Percentiles rank a stretch among this genome's conserved stretches.
Conservation (phyloP, 768 basidiomycete genomes). For the Multifurca ochricompacta region DNA sequence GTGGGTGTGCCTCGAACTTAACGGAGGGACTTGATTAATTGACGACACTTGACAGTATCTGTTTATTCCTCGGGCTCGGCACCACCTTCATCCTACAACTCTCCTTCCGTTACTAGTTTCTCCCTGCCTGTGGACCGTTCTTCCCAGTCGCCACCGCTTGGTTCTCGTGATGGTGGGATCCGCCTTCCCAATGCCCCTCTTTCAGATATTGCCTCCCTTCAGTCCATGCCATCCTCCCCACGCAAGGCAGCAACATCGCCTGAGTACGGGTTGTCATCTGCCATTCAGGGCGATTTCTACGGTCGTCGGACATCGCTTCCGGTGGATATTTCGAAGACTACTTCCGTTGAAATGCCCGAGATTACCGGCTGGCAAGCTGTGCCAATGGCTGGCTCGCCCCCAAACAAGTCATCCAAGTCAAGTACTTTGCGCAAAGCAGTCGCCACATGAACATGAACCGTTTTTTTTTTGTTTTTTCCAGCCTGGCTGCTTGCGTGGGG, state of each 20-base stretch:
- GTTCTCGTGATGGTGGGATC: conserved; percentile 47
- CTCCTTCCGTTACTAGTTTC: conserved; percentile 52
- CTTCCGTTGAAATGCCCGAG: conserved; percentile 24
- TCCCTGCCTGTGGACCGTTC: conserved; percentile 46
- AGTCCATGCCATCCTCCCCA: conserved; percentile 24
- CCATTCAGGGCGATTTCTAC: conserved; percentile 23
- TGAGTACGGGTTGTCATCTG: conserved; percentile 5
- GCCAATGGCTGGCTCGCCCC: conserved; percentile 25
- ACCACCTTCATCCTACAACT: conserved; percentile 57
- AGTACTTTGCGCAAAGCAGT: conserved; percentile 23
- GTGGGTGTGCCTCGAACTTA: conserved; percentile 33
- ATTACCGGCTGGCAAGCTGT: conserved; percentile 32
- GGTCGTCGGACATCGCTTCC: conserved; percentile 24
- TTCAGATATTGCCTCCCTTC: conserved; percentile 55
- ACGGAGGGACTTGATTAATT: conserved; percentile 13
- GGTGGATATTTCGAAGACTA: conserved; percentile 9
- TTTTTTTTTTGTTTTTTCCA: background rate
- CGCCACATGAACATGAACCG: conserved; percentile 24
- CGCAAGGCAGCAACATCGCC: conserved; percentile 28
- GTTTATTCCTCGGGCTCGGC: conserved; percentile 47
- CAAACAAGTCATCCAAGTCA: conserved; percentile 23
- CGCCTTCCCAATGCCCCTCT: conserved; percentile 68
- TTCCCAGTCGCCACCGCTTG: conserved; percentile 30
- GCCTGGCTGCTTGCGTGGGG: conserved; percentile 5
- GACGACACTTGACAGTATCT: conserved; percentile 27